These are phyloP conservation scores for Infundibulicybe gibba DNA, from an alignment of 768 basidiomycete species.

Conservation along the genomic window DNA sequence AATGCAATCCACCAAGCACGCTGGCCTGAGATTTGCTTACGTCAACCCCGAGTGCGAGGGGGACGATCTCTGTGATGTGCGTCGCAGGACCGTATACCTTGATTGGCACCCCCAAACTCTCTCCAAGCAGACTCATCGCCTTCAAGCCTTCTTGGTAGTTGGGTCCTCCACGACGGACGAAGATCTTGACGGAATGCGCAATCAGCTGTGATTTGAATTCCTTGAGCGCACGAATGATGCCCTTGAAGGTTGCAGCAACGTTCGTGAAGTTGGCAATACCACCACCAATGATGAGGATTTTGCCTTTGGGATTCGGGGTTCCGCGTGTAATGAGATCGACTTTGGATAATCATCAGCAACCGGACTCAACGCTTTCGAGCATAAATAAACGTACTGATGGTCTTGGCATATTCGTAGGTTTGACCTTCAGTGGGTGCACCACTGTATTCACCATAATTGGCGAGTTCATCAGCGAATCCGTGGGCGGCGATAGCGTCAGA, in stretches of 20 bases:
- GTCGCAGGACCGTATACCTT: constrained; percentile 97
- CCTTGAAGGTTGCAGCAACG: constrained; percentile 99
- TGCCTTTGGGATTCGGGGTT: constrained; percentile 78
- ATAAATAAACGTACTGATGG: constrained; percentile 63
- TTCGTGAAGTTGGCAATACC: constrained; percentile 99
- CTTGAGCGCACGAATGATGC: constrained; percentile 96
- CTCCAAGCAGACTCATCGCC: constrained; percentile 96
- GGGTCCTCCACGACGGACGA: constrained; percentile 96
- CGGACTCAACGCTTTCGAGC: not conserved
- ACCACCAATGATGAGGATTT: constrained; percentile 99
- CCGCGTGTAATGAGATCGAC: constrained; percentile 95
- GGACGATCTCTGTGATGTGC: constrained; percentile 98
- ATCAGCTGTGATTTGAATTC: constrained; percentile 87
- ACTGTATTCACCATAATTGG: constrained; percentile 99
- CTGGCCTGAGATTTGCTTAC: constrained; percentile 34
- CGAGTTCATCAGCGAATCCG: constrained; percentile 95
- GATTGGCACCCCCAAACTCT: constrained; percentile 96
- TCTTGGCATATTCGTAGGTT: constrained; percentile 99
- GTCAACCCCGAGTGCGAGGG: constrained; percentile 91
- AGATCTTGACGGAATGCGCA: constrained; percentile 86
- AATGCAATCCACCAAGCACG: constrained; percentile 24
- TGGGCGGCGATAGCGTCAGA: constrained; percentile 85
- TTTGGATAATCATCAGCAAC: constrained; percentile 20
- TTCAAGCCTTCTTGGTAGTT: constrained; percentile 99
- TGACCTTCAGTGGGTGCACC: constrained; percentile 98